Base-by-base conservation (phyloP, 257 asterid genomes). In the Knoxia roxburghii region DNA sequence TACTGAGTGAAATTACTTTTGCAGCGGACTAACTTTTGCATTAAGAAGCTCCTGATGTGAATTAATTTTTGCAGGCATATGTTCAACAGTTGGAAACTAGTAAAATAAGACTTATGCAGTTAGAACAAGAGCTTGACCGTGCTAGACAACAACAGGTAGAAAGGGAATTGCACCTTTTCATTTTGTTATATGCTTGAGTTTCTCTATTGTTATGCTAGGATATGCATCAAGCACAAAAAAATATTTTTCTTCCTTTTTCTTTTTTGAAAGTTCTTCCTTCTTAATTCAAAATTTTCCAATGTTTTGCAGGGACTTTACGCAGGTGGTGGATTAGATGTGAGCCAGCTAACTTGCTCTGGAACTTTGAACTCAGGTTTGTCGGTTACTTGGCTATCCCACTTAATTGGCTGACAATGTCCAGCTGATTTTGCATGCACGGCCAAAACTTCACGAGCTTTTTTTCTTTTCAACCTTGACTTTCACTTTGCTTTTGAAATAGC, bases 41-140 rank as follows among this genome's bases (percentile, higher is more conserved):
- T 37, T 40, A 43, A 50, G 40, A 17, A 11, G 39, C 32, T 50
- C 49, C 67, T 40, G 51, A 74, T 74, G 23, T 35, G 24, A 39
- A 33, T 10, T 49, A 23, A 53, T 26, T 65, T 73, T 29, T 76
- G 64, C 80, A 93, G 97, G 97, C 97, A 20, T 90, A 93, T 64
- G 97, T 93, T 74, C 97, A 93, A 84, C 97, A 93, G 72, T 80
- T 93, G 59, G 98, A 93, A 71, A 90, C 54, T 72, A 84, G 98
- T 76, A 88, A 82, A 58, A 50, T 81, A 76, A 86, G 79, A 68
- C 85, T 93, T 63, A 67, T 89, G 72, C 97, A 93, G 84, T 53
- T 93, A 83, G 97, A 93, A 59, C 95, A 90, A 81, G 98, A 93
- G 81, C 85, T 93, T 62, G 85, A 85, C 32, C 87, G 85, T 30